Evolutionary conservation across 179 eudicot species (phyloP), one percentile per base, ranked within the genome.

Genomic region (Heliamphora ciliata): DNA sequence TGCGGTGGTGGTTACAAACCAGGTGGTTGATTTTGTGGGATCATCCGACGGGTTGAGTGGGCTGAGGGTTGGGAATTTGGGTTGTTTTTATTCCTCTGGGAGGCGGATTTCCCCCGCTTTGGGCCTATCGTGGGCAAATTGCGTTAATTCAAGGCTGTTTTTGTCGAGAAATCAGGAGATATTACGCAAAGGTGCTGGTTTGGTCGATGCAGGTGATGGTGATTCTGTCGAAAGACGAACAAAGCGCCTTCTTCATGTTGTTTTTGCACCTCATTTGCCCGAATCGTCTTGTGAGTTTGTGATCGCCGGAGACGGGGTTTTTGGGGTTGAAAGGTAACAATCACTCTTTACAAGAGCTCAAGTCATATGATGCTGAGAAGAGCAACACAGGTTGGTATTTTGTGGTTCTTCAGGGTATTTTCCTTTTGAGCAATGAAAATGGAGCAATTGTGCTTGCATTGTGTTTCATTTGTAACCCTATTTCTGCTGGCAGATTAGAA

Each of bases 81-180:
- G 46, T 61, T 74, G 78, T 73, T 84, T 93, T 85, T 84, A 83
- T 81, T 86, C 94, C 6, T 93, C 97, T 0, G 97, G 97, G 67
- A 92, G 98, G 71, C 82, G 91, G 87, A 94, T 95, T 82, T 88
- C 91, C 80, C 89, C 98, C 8, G 98, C 98, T 14, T 81, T 95
- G 83, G 98, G 97, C 4, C 85, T 95, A 70, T 91, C 98, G 4
- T 93, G 98, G 98, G 92, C 97, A n/a, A 93, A 90, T 88, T 95
- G 98, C 83, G 92, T 95, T 44, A 95, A 93, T 84, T 86, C 91
- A 1, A 88, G 98, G 82, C 69, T 95, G 83, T 92, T 95, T 83
- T 83, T 95, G 83, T 93, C 95, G 50, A 91, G 87, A 72, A 83
- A 86, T 14, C 97, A 89, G 77, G 96, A 89, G 86, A 76, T 81